phyloP scores from a whole-genome alignment of 257 asterid species.

The Capsicum pubescens region DNA sequence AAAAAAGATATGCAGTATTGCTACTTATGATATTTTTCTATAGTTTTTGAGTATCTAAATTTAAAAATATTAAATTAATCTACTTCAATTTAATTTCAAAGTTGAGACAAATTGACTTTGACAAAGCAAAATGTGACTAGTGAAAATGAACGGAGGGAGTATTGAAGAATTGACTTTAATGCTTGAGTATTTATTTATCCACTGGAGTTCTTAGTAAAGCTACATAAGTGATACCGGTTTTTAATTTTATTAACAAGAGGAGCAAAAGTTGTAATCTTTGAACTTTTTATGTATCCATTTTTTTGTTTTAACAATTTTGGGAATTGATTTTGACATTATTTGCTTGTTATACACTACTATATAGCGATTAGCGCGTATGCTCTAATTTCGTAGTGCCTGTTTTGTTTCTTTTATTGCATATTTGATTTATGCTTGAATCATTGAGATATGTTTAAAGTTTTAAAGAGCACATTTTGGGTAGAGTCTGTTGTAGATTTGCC shows the following conservation, averaged over 20 bases:
- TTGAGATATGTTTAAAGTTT: not conserved
- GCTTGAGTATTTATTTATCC: not conserved
- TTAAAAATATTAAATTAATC: too few species aligned
- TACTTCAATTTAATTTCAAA: too few species aligned
- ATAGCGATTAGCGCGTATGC: not conserved
- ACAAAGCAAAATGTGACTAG: too few species aligned
- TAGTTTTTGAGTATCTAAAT: too few species aligned
- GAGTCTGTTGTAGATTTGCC: not conserved
- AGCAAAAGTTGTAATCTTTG: not conserved
- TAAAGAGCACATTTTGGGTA: not conserved
- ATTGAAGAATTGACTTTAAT: too few species aligned
- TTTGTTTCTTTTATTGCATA: not conserved
- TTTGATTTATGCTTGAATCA: not conserved
- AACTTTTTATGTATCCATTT: not conserved
- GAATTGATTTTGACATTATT: not conserved
- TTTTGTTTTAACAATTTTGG: not conserved
- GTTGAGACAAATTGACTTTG: too few species aligned
- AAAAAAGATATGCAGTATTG: too few species aligned
- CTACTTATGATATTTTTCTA: too few species aligned
- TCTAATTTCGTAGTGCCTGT: not conserved
- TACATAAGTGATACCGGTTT: not conserved
- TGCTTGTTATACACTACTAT: not conserved
- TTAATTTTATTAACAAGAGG: not conserved
- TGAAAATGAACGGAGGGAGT: too few species aligned
- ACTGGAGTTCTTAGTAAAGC: not conserved